phyloP scores from a whole-genome alignment of 306 rosid species.

The Amphicarpaea edgeworthii region DNA sequence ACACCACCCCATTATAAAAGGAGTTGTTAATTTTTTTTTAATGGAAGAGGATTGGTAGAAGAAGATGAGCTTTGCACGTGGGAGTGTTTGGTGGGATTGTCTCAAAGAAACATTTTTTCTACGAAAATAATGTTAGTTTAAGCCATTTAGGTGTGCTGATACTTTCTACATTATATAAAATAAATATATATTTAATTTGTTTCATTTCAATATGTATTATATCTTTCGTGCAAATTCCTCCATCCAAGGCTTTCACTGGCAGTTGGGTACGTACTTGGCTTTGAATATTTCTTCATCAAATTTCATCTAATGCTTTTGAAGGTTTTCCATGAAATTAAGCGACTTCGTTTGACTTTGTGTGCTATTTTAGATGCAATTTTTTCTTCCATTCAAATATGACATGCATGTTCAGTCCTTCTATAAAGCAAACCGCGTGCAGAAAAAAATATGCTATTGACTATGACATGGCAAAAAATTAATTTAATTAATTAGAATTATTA shows the following conservation, averaged over 20 bases:
- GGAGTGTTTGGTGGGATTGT: constrained; percentile 52
- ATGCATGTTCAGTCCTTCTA: background rate
- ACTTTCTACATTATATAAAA: constrained; percentile 38
- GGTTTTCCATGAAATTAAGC: constrained; percentile 36
- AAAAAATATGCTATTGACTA: constrained; percentile 4
- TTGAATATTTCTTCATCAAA: constrained; percentile 52
- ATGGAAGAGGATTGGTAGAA: constrained; percentile 26
- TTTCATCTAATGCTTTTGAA: constrained; percentile 25
- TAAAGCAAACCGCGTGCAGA: constrained; percentile 14
- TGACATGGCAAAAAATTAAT: background rate
- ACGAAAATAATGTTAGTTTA: constrained; percentile 46
- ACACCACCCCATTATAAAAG: background rate
- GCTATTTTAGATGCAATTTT: background rate
- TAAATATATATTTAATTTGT: background rate
- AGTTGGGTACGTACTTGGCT: background rate
- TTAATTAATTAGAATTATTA: background rate
- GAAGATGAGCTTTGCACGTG: constrained; percentile 47
- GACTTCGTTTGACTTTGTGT: constrained; percentile 60
- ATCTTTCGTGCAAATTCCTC: constrained; percentile 49
- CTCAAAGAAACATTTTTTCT: constrained; percentile 29
- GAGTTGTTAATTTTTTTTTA: constrained; percentile 21
- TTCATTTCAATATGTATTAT: too few relatives aligned
- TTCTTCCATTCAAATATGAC: constrained; percentile 45
- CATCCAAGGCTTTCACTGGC: constrained; percentile 33
- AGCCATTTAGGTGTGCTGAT: constrained; percentile 51